These are phyloP conservation scores for Coemansia sp. DNA, from an alignment of 192 early-diverging fungal species.

Conservation along the genomic window DNA sequence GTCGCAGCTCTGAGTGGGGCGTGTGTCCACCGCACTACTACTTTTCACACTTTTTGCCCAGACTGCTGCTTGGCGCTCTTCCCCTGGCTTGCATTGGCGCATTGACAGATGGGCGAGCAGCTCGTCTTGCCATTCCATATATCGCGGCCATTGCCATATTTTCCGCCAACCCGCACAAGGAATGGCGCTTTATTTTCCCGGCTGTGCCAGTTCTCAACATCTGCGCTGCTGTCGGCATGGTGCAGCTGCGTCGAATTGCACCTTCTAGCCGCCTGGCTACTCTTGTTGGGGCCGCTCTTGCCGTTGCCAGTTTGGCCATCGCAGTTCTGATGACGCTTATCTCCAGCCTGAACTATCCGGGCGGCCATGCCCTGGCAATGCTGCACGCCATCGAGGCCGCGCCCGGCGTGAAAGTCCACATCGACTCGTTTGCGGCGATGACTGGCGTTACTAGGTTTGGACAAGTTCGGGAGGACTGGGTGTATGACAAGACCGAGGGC, in stretches of 20 bases:
- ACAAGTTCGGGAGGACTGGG: conserved; percentile 59
- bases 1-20: conserved; percentile 54
- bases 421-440: conserved; percentile 78
- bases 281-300: neutral
- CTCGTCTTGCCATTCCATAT: conserved; percentile 60
- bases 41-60: conserved; percentile 72
- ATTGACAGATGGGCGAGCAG: conserved; percentile 48
- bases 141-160: conserved; percentile 65
- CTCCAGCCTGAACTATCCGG: conserved; percentile 88
- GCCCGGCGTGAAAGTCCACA: conserved; percentile 57
- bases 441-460: conserved; percentile 85
- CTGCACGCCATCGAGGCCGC: conserved; percentile 61
- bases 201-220: conserved; percentile 80
- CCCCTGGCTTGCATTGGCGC: conserved; percentile 66
- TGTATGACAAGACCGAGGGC: conserved; percentile 70
- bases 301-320: conserved; percentile 1
- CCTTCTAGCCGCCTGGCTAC: conserved; percentile 24
- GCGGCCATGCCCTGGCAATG: conserved; percentile 72
- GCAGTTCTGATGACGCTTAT: conserved; percentile 52
- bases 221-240: conserved; percentile 63
- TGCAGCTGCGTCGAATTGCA: conserved; percentile 2
- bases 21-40: conserved; percentile 73
- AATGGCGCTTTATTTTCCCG: conserved; percentile 94
- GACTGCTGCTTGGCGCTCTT: conserved; percentile 69
- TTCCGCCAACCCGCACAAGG: conserved; percentile 88